Base-by-base conservation (phyloP, 257 asterid genomes). In the Solanum chilense region DNA sequence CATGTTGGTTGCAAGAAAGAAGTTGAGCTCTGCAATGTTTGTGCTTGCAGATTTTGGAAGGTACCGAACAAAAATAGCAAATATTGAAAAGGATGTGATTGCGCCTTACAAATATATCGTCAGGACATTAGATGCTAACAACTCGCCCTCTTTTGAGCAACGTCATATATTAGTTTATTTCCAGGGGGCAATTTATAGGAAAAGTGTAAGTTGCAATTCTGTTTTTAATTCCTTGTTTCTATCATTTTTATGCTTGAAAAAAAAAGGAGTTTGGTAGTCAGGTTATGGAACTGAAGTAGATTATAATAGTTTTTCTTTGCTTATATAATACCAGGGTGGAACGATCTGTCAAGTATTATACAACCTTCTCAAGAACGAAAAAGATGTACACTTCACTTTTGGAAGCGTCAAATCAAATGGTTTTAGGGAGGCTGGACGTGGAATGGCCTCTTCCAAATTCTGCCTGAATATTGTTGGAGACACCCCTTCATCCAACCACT, bases 61-160 rank as follows among this genome's bases (percentile, higher is more conserved):
- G 87, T 94, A 93, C 82, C 87, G 94, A 20, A 86, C 52, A 71
- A 90, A 87, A 35, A 86, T 93, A 88, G 98, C 98, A 5, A 93
- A 96, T 81, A 86, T 93, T 81, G 90, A 90, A 12, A 96, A 96
- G 92, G 98, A 96, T 93, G 92, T 94, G 10, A 91, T 96, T 90
- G 98, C 98, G 74, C 98, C 98, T 64, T 96, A 93, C 87, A 94
- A 93, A 92, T 98, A 96, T 69, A 95, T 93, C 95, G 98, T 94
- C 77, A 93, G 87, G 90, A 84, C 92, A 3, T 73, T 94, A 84
- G 71, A 89, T 5, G 82, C 83, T 31, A 86, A 39, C 35, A 82
- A 90, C 15, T 96, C 98, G 0, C 66, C 91, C 69, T 88, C 96
- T 12, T 96, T 94, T 41, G 81, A 87, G 23, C 86, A 92, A 33